phyloP scores from a whole-genome alignment of 495 filamentous ascomycete genomes.

The Physcia stellaris region DNA sequence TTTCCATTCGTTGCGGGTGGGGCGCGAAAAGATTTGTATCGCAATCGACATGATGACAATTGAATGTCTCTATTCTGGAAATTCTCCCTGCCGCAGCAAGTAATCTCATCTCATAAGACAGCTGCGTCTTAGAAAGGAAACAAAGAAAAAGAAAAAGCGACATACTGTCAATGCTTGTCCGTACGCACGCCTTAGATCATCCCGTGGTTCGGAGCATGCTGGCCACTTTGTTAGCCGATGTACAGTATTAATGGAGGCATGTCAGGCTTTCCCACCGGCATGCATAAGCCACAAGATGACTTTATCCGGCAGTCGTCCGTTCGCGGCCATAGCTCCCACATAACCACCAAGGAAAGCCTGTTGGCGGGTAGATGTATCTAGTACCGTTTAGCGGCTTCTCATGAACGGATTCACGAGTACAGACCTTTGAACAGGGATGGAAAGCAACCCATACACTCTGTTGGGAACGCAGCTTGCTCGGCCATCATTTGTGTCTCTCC shows the following conservation, averaged over 20 bases:
- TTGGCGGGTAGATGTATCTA: conserved; percentile 36
- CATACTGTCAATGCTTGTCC: conserved; percentile 35
- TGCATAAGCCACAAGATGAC: conserved; percentile 61
- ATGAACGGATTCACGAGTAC: no score
- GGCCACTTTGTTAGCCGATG: no score
- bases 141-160: conserved; percentile 1
- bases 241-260: no score
- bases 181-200: conserved; percentile 53
- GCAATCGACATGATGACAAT: no score
- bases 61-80: neutral
- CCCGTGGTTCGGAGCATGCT: conserved; percentile 46
- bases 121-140: no score
- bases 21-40: no score
- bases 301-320: conserved; percentile 49
- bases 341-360: conserved; percentile 58
- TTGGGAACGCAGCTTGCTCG: no score
- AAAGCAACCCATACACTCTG: no score
- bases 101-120: no score
- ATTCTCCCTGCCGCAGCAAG: neutral
- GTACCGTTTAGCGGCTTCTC: conserved; percentile 2
- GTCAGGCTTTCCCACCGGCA: conserved; percentile 40
- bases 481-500: no score
- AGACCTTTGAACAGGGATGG: no score
- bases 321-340: conserved; percentile 42
- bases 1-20: no score